Evolutionary conservation across 805 yeast genomes (phyloP), one percentile per base, ranked within the genome.

Genomic region (Candida orba): DNA sequence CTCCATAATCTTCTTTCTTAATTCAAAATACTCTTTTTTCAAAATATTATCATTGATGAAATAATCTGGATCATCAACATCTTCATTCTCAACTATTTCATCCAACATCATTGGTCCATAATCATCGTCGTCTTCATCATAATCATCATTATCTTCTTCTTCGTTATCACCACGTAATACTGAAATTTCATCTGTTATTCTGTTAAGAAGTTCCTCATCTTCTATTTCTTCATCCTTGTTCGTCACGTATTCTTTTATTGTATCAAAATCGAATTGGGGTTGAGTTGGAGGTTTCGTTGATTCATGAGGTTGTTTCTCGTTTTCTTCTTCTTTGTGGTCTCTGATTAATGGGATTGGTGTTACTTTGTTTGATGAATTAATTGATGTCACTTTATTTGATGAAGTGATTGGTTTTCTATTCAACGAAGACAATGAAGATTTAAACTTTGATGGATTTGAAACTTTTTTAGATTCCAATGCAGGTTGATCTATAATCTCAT

Each of bases 91-190:
- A 3, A 73, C 63, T 36, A 75, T 66, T 18, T 62, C 60, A 33
- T 71, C 77, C 3, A 60, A 50, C 39, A 75, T 49, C 42, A 73
- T 63, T 18, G 68, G 66, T 0, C 62, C 66, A 15, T 68, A 68
- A 14, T 57, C 66, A 1, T 62, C 65, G 6, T 63, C 70, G 5
- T 59, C 65, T 9, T 54, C 57, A 4, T 47, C 51, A 13, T 39
- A 34, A 4, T 62, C 66, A 18, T 51, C 64, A 12, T 65, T 66
- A 8, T 57, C 65, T 3, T 62, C 38, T 13, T 3, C 3, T 9
- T 27, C 29, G 13, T 12, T 27, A 20, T 36, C 43, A 2, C 38
- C 41, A 23, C 41, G 34, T 25, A 46, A 53, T 1, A 54, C 59
- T 3, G 43, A 36, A 15, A 57, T 45, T 32, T 47, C 48, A 32